Percentiles rank a stretch among this genome's conserved stretches.
These are phyloP conservation scores for Gracilaria vermiculophylla DNA, from an alignment of 23 red algal genomes.

Conservation along the genomic window DNA sequence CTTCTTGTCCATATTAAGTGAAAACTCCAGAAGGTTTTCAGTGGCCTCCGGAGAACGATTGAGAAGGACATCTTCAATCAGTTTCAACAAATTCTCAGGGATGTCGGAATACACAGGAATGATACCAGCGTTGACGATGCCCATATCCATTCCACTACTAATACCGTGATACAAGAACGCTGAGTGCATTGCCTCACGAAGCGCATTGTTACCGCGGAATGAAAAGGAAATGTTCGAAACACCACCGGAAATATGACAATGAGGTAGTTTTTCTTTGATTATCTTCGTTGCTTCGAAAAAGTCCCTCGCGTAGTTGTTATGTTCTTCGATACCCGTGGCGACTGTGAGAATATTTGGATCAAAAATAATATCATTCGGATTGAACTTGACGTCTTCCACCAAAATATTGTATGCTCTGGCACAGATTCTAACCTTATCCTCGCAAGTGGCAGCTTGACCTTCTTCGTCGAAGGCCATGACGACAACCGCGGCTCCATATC, in stretches of 20 bases:
- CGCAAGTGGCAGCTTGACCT: constrained; percentile 71
- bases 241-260: constrained; percentile 74
- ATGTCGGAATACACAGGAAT: constrained; percentile 82
- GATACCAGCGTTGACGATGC: constrained; percentile 82
- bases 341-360: constrained; percentile 85
- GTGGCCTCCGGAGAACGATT: constrained; percentile 60
- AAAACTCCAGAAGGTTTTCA: constrained; percentile 64
- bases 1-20: constrained; percentile 82
- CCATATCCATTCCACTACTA: constrained; percentile 75
- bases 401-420: constrained; percentile 70
- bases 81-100: constrained; percentile 46
- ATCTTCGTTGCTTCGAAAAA: constrained; percentile 70
- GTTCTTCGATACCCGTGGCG: constrained; percentile 86
- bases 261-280: constrained; percentile 58
- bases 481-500: constrained; percentile 80
- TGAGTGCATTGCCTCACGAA: constrained; percentile 81
- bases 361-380: constrained; percentile 84
- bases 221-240: constrained; percentile 85
- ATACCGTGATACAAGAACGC: constrained; percentile 78
- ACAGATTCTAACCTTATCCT: constrained; percentile 78
- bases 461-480: constrained; percentile 90
- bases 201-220: constrained; percentile 78
- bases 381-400: constrained; percentile 64
- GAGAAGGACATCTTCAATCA: constrained; percentile 83
- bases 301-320: constrained; percentile 77